Evolutionary conservation across 495 filamentous ascomycete species (phyloP).

Genomic region (Lepidopterella palustris): DNA sequence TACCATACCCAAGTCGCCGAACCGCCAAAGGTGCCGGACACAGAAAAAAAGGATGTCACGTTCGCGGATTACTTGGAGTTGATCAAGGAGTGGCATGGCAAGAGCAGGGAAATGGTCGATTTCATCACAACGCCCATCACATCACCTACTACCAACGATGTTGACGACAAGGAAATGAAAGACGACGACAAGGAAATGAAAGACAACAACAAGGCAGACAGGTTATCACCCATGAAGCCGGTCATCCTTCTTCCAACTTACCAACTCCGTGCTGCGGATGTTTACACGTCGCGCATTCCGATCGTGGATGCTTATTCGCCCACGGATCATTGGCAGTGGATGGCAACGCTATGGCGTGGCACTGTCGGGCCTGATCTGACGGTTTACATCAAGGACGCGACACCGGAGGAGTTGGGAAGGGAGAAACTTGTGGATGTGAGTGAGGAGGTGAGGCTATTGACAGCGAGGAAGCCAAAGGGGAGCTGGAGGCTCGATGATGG

Average conservation of each 20-base stretch:
- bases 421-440: slow-evolving; percentile 51
- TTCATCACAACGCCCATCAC: slow-evolving; percentile 48
- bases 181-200: neutral
- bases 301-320: slow-evolving; percentile 72
- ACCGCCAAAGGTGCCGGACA: slow-evolving; percentile 42
- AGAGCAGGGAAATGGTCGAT: slow-evolving; percentile 56
- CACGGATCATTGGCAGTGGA: slow-evolving; percentile 97
- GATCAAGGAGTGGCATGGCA: slow-evolving; percentile 66
- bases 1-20: slow-evolving; percentile 50
- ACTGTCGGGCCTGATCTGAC: slow-evolving; percentile 83
- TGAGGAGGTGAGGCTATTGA: slow-evolving; percentile 48
- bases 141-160: neutral
- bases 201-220: slow-evolving; percentile 1
- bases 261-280: slow-evolving; percentile 68
- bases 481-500: slow-evolving; percentile 51
- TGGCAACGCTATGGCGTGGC: slow-evolving; percentile 88
- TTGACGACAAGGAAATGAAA: slow-evolving; percentile 2
- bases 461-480: slow-evolving; percentile 48
- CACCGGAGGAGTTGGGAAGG: slow-evolving; percentile 27
- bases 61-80: slow-evolving; percentile 56
- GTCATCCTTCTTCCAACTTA: slow-evolving; percentile 72
- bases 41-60: slow-evolving; percentile 32
- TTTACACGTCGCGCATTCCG: slow-evolving; percentile 62
- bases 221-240: slow-evolving; percentile 36
- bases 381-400: slow-evolving; percentile 51